Conservation (phyloP, 2,329 filamentous ascomycete genomes). For the Neonectria neomacrospora region DNA sequence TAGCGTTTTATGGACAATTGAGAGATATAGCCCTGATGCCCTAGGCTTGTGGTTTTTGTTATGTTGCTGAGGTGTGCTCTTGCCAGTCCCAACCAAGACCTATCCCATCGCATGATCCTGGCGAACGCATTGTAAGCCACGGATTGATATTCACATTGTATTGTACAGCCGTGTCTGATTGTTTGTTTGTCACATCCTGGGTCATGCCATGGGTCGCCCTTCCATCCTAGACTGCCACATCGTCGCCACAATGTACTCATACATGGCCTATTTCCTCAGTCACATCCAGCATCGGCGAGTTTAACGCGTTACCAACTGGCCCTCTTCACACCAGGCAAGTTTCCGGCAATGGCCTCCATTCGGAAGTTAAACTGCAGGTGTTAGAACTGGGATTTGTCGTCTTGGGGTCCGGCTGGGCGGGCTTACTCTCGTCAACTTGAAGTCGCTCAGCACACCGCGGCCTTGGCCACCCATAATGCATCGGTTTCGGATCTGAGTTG, state of each 20-base stretch:
- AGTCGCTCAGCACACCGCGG: constrained; percentile 90
- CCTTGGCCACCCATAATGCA: constrained; percentile 93
- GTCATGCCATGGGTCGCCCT: constrained; percentile 9
- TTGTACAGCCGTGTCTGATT: constrained; percentile 40
- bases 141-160: constrained; percentile 32
- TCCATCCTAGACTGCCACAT: constrained; percentile 1
- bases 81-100: not conserved
- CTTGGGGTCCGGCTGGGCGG: not conserved
- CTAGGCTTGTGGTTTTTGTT: not conserved
- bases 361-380: constrained; percentile 87
- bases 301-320: constrained; percentile 83
- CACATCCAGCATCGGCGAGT: not conserved
- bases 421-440: constrained; percentile 89
- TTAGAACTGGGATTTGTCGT: constrained; percentile 40
- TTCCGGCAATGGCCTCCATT: constrained; percentile 85
- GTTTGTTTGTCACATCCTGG: constrained; percentile 10
- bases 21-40: not conserved
- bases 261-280: constrained; percentile 27
- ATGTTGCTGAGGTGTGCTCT: not conserved
- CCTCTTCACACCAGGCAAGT: constrained; percentile 92
- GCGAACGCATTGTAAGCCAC: not conserved
- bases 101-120: not conserved
- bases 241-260: constrained; percentile 35
- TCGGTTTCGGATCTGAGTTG: constrained; percentile 93
- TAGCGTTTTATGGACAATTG: not conserved